phyloP scores from a whole-genome alignment of 495 filamentous ascomycete genomes.

The Podospora sp. region DNA sequence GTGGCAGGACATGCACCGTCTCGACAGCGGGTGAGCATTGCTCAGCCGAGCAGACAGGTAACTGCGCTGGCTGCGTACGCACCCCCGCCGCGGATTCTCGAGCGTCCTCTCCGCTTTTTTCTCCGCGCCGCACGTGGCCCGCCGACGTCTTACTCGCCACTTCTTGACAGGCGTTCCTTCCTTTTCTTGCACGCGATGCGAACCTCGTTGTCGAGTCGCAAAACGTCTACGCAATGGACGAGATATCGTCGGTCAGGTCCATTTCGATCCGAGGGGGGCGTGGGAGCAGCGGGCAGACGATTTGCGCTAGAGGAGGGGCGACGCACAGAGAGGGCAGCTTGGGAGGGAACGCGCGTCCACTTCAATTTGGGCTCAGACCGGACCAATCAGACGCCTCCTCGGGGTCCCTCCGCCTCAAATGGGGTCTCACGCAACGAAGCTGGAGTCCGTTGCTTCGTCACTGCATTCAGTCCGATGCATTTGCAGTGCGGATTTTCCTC shows the following conservation, averaged over 20 bases:
- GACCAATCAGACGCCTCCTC: slow-evolving; percentile 26
- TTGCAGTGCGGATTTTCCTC: not conserved
- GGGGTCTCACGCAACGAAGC: slow-evolving; percentile 26
- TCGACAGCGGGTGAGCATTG: slow-evolving; percentile 18
- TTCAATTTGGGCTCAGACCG: slow-evolving; percentile 19
- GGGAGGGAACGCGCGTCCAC: slow-evolving; percentile 36
- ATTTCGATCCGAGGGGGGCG: slow-evolving; percentile 11
- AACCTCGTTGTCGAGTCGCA: slow-evolving; percentile 1
- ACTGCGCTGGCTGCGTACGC: not conserved
- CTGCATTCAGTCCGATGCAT: slow-evolving; percentile 1
- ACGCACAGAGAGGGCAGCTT: slow-evolving; percentile 29
- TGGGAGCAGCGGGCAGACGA: slow-evolving; percentile 20
- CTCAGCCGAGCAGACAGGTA: slow-evolving; percentile 8
- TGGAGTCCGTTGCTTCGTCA: not conserved
- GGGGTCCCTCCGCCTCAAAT: slow-evolving; percentile 34
- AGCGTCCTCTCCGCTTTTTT: not conserved
- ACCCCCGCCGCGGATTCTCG: not conserved
- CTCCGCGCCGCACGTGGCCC: not conserved
- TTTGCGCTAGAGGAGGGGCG: slow-evolving; percentile 23
- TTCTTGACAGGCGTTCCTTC: not conserved
- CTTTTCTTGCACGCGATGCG: not conserved
- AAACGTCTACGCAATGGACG: slow-evolving; percentile 11
- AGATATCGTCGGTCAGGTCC: not conserved
- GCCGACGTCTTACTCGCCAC: not conserved
- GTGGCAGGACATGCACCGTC: slow-evolving; percentile 28